Evolutionary conservation across 176 grass and related monocot species (phyloP), one percentile per base, ranked within the genome.

Genomic region (Oryza meyeriana): DNA sequence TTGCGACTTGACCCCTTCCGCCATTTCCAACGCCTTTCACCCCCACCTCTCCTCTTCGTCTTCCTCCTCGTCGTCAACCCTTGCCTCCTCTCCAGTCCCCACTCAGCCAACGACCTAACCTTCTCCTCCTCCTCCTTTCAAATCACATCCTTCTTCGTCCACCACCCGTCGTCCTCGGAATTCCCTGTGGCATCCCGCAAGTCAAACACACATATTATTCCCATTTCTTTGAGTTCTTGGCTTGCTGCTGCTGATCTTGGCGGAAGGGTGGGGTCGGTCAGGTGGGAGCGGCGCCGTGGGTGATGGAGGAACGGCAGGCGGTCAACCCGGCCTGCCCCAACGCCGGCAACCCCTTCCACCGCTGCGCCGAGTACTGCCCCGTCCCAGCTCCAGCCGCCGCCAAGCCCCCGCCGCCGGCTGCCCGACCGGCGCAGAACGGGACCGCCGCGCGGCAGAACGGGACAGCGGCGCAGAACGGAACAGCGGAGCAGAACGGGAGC

Each of bases 341-440:
- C 84, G 89, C 92, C 27, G 85, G 5, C 16, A 91, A 91, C 39
- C 86, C 83, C 33, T 89, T 86, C 79, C 90, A 89, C 83, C 83
- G 83, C 75, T 92, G 83, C 87, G 86, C 86, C 32, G 83, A 80
- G 18, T 89, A 89, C 87, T 92, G 86, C 86, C 78, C 82, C 5
- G 86, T 87, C 32, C 72, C 82, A 4, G 67, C 8, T 10, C 73
- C 79, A 18, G 74, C 48, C 44, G 44, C 44, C 24, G 75, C 69
- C 10, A 94, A 86, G 55, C 44, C 64, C 2, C 62, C 74, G 13
- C 14, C 38, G 16, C 31, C 64, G 27, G 40, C 77, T 14, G 71
- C 71, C 5, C 41, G 36, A 20, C 39, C 70, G 47, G 88, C 45
- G 29, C 86, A 83, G 87, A 93, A 93, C 89, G 91, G 88, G 67